Conservation (phyloP, 306 rosid genomes). For the Cucumis hystrix region DNA sequence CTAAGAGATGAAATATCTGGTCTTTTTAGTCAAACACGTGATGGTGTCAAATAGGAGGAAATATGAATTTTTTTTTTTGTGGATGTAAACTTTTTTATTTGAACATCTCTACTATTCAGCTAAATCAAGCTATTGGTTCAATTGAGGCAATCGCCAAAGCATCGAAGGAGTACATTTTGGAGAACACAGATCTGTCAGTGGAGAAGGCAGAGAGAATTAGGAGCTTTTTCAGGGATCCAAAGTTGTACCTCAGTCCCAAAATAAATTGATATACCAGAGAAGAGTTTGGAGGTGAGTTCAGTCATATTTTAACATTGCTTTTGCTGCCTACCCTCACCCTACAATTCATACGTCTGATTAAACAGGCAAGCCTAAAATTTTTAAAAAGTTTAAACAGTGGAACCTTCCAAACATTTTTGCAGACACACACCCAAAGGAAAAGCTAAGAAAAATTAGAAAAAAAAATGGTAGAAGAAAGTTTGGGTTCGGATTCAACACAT, state of each 20-base stretch:
- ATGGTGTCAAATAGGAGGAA: not conserved
- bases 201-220: conserved; percentile 61
- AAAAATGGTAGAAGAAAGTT: not conserved
- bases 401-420: not conserved
- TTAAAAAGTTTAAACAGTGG: not conserved
- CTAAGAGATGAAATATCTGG: not conserved
- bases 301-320: not conserved
- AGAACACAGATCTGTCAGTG: conserved; percentile 76
- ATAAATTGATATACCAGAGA: conserved; percentile 20
- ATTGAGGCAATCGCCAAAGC: conserved; percentile 75
- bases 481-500: not conserved
- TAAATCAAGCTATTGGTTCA: conserved; percentile 79
- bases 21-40: not conserved
- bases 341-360: not conserved
- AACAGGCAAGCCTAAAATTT: not conserved
- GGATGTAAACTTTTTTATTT: not conserved
- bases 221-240: conserved; percentile 67
- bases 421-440: not conserved
- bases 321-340: not conserved
- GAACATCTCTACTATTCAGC: conserved; percentile 26
- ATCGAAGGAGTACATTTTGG: conserved; percentile 56
- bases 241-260: conserved; percentile 56
- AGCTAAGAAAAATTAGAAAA: not conserved
- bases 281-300: not conserved
- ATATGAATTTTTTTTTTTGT: not conserved